Conservation (phyloP, 106 monocot genomes). For the Apostasia shenzhenica region DNA sequence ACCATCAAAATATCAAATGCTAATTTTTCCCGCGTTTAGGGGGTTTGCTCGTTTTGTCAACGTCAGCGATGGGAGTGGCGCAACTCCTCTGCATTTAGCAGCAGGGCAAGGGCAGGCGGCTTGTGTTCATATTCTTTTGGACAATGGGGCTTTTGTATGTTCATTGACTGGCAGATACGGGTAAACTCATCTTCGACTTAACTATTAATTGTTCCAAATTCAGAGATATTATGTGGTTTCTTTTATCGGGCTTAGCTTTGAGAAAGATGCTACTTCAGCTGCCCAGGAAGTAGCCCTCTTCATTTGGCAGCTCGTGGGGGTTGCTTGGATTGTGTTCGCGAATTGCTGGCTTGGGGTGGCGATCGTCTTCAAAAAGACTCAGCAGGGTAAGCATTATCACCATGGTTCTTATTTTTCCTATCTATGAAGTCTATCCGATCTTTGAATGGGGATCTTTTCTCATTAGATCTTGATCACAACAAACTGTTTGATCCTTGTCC, state of each 20-base stretch:
- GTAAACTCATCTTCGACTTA: conserved; percentile 11
- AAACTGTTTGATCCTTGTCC: no score
- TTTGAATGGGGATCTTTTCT: not conserved
- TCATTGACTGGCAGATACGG: conserved; percentile 54
- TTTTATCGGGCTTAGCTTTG: not conserved
- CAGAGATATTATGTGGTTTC: not conserved
- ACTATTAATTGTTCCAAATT: not conserved
- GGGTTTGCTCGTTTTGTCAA: conserved; percentile 80
- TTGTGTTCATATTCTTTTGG: conserved; percentile 54
- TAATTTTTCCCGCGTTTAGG: conserved; percentile 23
- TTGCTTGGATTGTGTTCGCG: conserved; percentile 44
- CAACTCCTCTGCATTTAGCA: conserved; percentile 73
- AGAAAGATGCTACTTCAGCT: conserved; percentile 20
- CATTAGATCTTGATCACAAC: not conserved
- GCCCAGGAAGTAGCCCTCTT: conserved; percentile 45
- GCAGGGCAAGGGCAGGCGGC: conserved; percentile 40
- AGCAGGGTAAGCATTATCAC: conserved; percentile 28
- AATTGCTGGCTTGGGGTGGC: conserved; percentile 51
- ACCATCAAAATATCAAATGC: not conserved
- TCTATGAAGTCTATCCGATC: not conserved
- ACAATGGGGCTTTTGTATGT: conserved; percentile 64
- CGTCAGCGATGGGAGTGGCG: conserved; percentile 63
- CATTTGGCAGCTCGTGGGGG: conserved; percentile 54
- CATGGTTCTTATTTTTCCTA: not conserved
- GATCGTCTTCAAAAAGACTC: conserved; percentile 45